Conservation (phyloP, 2,329 filamentous ascomycete genomes). For the Trichoderma sp. region DNA sequence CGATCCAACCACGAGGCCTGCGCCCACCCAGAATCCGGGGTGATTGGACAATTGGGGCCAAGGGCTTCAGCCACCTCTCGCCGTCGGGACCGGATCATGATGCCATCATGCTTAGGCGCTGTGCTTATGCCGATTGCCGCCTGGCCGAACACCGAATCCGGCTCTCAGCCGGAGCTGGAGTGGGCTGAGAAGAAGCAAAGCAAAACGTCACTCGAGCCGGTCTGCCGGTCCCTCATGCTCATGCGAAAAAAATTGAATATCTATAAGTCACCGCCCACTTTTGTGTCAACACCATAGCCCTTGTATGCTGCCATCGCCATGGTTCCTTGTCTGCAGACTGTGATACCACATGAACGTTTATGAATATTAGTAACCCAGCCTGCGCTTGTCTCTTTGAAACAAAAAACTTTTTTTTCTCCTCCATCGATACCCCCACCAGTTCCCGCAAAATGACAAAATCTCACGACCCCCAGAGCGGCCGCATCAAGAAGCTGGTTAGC, state of each 20-base stretch:
- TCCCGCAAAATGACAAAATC: conserved; percentile 3
- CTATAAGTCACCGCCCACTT: conserved; percentile 3
- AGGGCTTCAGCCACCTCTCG: background rate
- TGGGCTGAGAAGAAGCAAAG: background rate
- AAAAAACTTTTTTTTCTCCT: background rate
- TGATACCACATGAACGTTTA: background rate
- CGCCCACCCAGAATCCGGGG: conserved; percentile 9
- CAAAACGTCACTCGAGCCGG: conserved; percentile 15
- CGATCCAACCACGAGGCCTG: background rate
- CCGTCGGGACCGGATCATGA: conserved; percentile 4
- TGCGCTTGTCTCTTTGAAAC: background rate
- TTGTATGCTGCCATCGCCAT: background rate
- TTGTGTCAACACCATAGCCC: background rate
- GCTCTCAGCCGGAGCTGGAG: conserved; percentile 2
- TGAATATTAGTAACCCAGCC: background rate
- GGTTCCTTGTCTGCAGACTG: background rate
- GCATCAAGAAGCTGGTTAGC: conserved; percentile 15
- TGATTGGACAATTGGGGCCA: background rate
- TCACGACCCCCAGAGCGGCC: conserved; percentile 12
- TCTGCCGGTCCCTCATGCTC: background rate
- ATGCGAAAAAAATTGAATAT: background rate
- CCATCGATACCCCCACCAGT: background rate
- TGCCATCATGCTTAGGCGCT: conserved; percentile 8
- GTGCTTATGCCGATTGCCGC: conserved; percentile 6
- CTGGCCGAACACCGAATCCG: conserved; percentile 14